Evolutionary conservation across 495 filamentous ascomycete species (phyloP).

Genomic region (Darksidea phi): DNA sequence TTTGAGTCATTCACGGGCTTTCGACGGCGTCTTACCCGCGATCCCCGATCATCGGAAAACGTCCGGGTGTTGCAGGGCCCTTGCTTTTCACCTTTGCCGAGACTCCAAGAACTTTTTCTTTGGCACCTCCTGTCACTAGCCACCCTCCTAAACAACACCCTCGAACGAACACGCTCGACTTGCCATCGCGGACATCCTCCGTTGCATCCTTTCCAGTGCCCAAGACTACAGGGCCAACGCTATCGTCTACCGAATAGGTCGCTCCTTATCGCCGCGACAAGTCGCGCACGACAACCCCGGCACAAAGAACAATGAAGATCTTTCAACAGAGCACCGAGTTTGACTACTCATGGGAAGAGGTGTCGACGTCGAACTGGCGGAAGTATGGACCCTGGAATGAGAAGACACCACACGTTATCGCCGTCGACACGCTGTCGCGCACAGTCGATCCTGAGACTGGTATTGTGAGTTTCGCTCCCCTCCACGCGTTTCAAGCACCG

Average conservation of each 20-base stretch:
- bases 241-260: background rate
- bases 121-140: too few species aligned
- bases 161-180: too few species aligned
- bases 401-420: constrained; percentile 87
- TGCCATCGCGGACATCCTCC: background rate
- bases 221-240: background rate
- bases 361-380: constrained; percentile 97
- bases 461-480: constrained; percentile 60
- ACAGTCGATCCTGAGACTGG: constrained; percentile 76
- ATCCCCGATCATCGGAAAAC: background rate
- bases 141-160: too few species aligned
- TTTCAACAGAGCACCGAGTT: constrained; percentile 86
- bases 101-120: background rate
- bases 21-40: background rate
- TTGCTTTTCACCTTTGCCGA: background rate
- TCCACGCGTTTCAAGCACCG: background rate
- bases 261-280: background rate
- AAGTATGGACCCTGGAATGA: constrained; percentile 99
- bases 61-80: background rate
- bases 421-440: constrained; percentile 87
- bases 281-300: background rate
- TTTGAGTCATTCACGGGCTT: background rate
- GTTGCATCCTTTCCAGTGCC: background rate
- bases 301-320: constrained; percentile 92
- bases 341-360: constrained; percentile 97